phyloP scores from a whole-genome alignment of 495 filamentous ascomycete genomes.

The Daldinia bambusicola region DNA sequence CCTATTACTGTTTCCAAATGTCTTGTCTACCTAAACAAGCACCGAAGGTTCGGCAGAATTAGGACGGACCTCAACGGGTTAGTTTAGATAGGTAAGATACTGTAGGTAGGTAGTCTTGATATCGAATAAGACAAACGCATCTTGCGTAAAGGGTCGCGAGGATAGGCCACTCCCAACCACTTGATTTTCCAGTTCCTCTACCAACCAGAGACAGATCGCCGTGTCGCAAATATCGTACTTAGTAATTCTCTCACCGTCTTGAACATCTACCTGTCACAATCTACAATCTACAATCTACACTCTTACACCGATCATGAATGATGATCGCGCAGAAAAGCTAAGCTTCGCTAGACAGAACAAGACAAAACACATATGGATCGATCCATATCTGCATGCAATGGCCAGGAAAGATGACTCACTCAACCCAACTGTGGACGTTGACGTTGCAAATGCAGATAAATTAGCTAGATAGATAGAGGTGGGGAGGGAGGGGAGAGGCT shows the following conservation, averaged over 20 bases:
- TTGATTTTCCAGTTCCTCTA: constrained; percentile 23
- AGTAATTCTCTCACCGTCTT: constrained; percentile 7
- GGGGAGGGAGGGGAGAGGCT: constrained; percentile 3
- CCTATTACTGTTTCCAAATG: constrained; percentile 3
- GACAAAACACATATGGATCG: constrained; percentile 10
- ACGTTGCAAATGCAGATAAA: constrained; percentile 9
- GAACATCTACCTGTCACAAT: too few relatives aligned
- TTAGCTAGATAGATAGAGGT: constrained; percentile 15
- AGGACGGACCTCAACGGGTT: not conserved
- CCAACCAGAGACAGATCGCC: constrained; percentile 25
- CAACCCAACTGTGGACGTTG: not conserved
- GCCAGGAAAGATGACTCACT: constrained; percentile 43
- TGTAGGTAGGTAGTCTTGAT: not conserved
- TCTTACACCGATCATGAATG: constrained; percentile 27
- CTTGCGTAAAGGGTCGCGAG: constrained; percentile 13
- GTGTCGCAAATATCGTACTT: constrained; percentile 19
- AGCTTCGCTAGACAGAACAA: constrained; percentile 4
- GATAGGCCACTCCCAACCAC: constrained; percentile 36
- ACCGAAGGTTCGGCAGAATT: constrained; percentile 4
- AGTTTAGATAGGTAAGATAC: too few relatives aligned
- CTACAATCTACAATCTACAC: not conserved
- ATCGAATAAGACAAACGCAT: constrained; percentile 21
- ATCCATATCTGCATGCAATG: constrained; percentile 19
- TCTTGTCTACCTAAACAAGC: constrained; percentile 8
- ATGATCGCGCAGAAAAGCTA: constrained; percentile 10